Evolutionary conservation across 2,329 filamentous ascomycete species (phyloP), one percentile per base, ranked within the genome.

Genomic region (Boeremia exigua): DNA sequence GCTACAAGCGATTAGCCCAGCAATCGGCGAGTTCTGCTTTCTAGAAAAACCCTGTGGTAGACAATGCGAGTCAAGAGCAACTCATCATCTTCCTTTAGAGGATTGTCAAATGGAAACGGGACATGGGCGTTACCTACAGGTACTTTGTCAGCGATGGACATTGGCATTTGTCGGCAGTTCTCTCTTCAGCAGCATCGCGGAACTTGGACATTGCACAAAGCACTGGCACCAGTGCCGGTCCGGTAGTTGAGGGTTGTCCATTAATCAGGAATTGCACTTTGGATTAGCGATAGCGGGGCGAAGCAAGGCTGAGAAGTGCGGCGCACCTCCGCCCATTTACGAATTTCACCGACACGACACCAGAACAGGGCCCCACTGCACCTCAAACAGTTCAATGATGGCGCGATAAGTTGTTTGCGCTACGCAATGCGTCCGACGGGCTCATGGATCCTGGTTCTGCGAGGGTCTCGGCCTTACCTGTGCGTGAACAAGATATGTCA

Each of bases 401-500:
- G 53, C 43, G 53, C 43, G 30, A 56, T 56, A 15, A n/a, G 17
- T 46, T 46, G 14, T 55, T 46, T 36, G 23, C 46, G 36, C 36
- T 39, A 19, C 34, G 40, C 34, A 29, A 50, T 45, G 34, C 23
- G 39, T 48, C n/a, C 27, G 27, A 44, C 27, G 29, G 6, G 39
- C 32, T 12, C 46, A 27, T 12, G 23, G 11, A 15, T n/a, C 15
- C 12, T 29, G 15, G 5, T 2, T 33, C 2, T 8, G 15, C 32
- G 32, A 19, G 15, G 25, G 28, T 2, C 12, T 49, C 46, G 38
- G 45, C 23, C 29, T 12, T 40, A 38, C 15, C n/a, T n/a, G 17
- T 8, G 9, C 30, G 15, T 25, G 19, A 4, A 7, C 8, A 7
- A 37, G 10, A 25, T 33, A 17, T 23, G 11, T 37, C 14, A 3